Evolutionary conservation across 139 green algal species (phyloP).

Genomic region (Trebouxia sp.): DNA sequence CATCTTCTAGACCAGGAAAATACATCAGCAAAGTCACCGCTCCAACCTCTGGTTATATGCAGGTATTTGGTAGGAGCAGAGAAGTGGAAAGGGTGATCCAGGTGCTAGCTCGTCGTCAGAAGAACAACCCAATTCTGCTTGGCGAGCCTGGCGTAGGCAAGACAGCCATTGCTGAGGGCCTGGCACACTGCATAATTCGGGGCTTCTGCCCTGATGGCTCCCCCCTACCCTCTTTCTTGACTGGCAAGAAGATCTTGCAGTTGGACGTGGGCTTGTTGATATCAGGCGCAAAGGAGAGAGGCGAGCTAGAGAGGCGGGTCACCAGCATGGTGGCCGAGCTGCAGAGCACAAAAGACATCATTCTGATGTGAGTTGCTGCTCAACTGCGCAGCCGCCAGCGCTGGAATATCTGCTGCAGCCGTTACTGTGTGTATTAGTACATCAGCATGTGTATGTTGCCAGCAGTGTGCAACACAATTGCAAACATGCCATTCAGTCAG

Average conservation of each 20-base stretch:
- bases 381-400: too few relatives aligned
- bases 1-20: too few relatives aligned
- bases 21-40: too few relatives aligned
- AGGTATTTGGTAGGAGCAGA: conserved; percentile 85
- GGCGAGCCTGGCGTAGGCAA: conserved; percentile 95
- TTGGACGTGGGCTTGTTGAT: conserved; percentile 94
- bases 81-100: conserved; percentile 89
- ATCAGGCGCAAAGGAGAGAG: conserved; percentile 91
- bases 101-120: conserved; percentile 84
- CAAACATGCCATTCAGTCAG: too few relatives aligned
- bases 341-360: conserved; percentile 76
- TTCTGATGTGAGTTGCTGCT: conserved; percentile 93
- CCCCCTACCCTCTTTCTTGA: conserved; percentile 84
- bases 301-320: conserved; percentile 95
- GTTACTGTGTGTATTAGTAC: too few relatives aligned
- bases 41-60: neutral
- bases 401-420: too few relatives aligned
- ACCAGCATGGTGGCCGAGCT: conserved; percentile 86
- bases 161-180: conserved; percentile 89
- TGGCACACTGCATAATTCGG: conserved; percentile 82
- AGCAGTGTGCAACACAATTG: too few relatives aligned
- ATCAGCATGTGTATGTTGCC: too few relatives aligned
- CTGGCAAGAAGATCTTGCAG: conserved; percentile 86
- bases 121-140: conserved; percentile 98
- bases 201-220: conserved; percentile 52